phyloP scores from a whole-genome alignment of 108 stramenopile species.

The Stephanodiscus triporus region DNA sequence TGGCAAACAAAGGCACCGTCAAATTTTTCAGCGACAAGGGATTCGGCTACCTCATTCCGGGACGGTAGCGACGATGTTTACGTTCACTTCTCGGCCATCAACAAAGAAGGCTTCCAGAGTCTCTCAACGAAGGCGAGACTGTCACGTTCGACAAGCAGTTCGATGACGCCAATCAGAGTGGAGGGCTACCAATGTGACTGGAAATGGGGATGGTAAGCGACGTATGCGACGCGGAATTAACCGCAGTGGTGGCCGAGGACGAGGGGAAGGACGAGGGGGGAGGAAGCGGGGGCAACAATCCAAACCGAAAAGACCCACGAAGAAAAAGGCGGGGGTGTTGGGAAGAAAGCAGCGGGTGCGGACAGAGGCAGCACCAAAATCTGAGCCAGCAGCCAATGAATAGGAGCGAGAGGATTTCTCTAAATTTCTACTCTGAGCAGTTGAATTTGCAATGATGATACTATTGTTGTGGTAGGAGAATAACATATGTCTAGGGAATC shows the following conservation, averaged over 20 bases:
- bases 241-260: not conserved
- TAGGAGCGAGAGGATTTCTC: not conserved
- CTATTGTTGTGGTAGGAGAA: not conserved
- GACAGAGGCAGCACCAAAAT: not conserved
- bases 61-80: slow-evolving; percentile 72
- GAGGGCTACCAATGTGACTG: not conserved
- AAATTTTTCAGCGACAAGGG: slow-evolving; percentile 50
- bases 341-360: not conserved
- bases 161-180: slow-evolving; percentile 12
- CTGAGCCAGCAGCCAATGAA: not conserved
- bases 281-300: not conserved
- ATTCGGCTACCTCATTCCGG: slow-evolving; percentile 75
- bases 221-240: not conserved
- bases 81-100: slow-evolving; percentile 75
- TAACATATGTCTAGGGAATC: not conserved
- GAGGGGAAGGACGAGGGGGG: not conserved
- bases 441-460: not conserved
- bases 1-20: not conserved
- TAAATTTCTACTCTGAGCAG: not conserved
- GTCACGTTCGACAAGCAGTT: slow-evolving; percentile 15
- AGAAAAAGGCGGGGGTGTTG: not conserved
- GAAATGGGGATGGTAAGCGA: not conserved
- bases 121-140: slow-evolving; percentile 56
- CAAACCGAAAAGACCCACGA: not conserved
- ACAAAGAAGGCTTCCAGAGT: slow-evolving; percentile 73